These are phyloP conservation scores for Cadophora sp. DNA, from an alignment of 2,329 filamentous ascomycete genomes.

Conservation along the genomic window DNA sequence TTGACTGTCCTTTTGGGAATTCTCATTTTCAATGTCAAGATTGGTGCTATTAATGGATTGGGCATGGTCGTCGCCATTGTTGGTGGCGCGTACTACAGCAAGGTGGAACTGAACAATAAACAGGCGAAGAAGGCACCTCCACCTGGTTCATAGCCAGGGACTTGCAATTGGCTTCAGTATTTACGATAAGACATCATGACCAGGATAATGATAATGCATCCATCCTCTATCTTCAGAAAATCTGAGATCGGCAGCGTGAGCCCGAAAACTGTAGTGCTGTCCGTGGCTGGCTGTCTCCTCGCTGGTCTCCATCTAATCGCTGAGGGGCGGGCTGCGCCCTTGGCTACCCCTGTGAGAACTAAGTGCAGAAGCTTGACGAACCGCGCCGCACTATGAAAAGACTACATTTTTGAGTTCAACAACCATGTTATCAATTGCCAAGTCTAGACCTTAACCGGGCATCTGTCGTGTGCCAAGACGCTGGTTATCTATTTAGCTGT, in stretches of 20 bases:
- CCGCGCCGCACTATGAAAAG: background rate
- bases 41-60: constrained; percentile 53
- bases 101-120: constrained; percentile 53
- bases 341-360: background rate
- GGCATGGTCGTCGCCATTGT: constrained; percentile 61
- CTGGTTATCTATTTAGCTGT: background rate
- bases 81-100: constrained; percentile 64
- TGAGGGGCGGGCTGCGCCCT: background rate
- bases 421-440: background rate
- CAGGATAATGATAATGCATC: constrained; percentile 3
- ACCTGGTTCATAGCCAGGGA: background rate
- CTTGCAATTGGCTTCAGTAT: background rate
- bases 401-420: background rate
- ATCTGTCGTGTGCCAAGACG: background rate
- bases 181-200: background rate
- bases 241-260: background rate
- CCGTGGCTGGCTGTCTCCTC: constrained; percentile 1
- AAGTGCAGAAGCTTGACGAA: background rate
- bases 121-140: constrained; percentile 5
- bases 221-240: background rate
- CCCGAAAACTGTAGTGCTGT: background rate
- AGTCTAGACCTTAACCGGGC: background rate
- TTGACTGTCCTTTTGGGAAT: constrained; percentile 62
- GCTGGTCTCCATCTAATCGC: background rate
- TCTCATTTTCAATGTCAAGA: constrained; percentile 45